phyloP scores from a whole-genome alignment of 441 rosid species.

The Populus hybrid region DNA sequence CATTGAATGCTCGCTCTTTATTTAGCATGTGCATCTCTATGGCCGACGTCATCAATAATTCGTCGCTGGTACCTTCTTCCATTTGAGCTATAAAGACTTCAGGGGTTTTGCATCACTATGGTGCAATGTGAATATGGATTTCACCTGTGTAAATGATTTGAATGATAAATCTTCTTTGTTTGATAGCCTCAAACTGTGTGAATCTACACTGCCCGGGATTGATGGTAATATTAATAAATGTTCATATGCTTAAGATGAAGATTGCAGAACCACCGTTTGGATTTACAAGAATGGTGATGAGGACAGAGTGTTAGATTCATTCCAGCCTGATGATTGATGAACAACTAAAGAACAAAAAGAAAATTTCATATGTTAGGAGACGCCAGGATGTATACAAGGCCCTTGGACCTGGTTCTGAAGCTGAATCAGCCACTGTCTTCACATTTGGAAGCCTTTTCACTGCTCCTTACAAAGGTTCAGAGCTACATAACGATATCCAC shows the following conservation, averaged over 20 bases:
- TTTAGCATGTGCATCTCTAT: constrained; percentile 72
- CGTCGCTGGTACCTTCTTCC: constrained; percentile 60
- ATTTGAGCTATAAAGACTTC: constrained; percentile 59
- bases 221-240: constrained; percentile 59
- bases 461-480: constrained; percentile 73
- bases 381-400: constrained; percentile 57
- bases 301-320: constrained; percentile 58
- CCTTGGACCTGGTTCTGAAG: constrained; percentile 69
- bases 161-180: constrained; percentile 28
- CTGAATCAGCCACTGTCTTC: constrained; percentile 54
- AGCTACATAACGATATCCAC: constrained; percentile 56
- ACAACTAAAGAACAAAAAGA: constrained; percentile 75
- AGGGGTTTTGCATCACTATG: constrained; percentile 68
- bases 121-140: constrained; percentile 51
- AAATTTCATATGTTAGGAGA: constrained; percentile 55
- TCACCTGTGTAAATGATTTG: constrained; percentile 40
- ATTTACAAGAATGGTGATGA: constrained; percentile 50
- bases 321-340: constrained; percentile 85
- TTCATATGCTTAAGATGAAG: constrained; percentile 64
- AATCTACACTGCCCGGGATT: constrained; percentile 53
- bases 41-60: constrained; percentile 72
- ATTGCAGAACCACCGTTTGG: constrained; percentile 88
- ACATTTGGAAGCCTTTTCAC: constrained; percentile 92
- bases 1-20: neutral
- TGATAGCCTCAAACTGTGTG: constrained; percentile 62